Evolutionary conservation across 2,329 filamentous ascomycete genomes (phyloP).

Genomic region (Didymella glomerata): DNA sequence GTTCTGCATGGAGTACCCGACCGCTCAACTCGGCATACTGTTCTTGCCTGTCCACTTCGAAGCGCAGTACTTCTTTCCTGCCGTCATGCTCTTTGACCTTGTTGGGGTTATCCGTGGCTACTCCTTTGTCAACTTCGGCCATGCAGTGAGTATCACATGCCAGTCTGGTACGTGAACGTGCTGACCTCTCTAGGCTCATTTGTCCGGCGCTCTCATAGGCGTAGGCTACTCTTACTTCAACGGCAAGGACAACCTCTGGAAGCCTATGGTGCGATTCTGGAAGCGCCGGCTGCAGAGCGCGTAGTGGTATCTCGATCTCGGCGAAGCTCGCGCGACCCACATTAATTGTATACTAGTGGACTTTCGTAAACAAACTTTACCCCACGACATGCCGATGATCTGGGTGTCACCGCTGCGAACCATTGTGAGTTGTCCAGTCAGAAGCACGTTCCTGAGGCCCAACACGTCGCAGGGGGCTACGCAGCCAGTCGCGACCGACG

Average conservation of each 20-base stretch:
- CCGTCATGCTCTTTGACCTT: slow-evolving; percentile 47
- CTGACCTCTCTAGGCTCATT: slow-evolving; percentile 45
- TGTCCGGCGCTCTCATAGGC: slow-evolving; percentile 42
- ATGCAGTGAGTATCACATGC: slow-evolving; percentile 40
- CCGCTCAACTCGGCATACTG: slow-evolving; percentile 41
- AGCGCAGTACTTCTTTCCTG: slow-evolving; percentile 42
- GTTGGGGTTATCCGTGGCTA: slow-evolving; percentile 43
- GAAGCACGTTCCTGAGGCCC: slow-evolving; percentile 9
- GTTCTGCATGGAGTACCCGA: slow-evolving; percentile 47
- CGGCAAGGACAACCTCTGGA: slow-evolving; percentile 45
- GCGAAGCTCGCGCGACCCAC: neutral
- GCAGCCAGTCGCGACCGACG: slow-evolving; percentile 14
- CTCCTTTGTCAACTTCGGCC: slow-evolving; percentile 42
- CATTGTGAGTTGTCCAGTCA: slow-evolving; percentile 3
- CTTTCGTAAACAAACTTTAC: slow-evolving; percentile 4
- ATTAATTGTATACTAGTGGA: slow-evolving; percentile 13
- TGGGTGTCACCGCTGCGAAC: slow-evolving; percentile 7
- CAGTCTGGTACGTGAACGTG: neutral
- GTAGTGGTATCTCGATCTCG: slow-evolving; percentile 1
- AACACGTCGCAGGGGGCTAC: neutral
- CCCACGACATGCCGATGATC: neutral
- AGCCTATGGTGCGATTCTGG: slow-evolving; percentile 45
- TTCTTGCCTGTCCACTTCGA: slow-evolving; percentile 45
- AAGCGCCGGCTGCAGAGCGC: slow-evolving; percentile 33
- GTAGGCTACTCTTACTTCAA: slow-evolving; percentile 46